Percentiles rank a stretch among this genome's conserved stretches.
Evolutionary conservation across 345 rosid genomes (phyloP).

Genomic region (Brassica napus): Da-Ae NC_063442.1:2915001-2915500

Average conservation of each 20-base stretch:
- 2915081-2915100: constrained; percentile 53
- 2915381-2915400: constrained; percentile 31
- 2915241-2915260: constrained; percentile 22
- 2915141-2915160: constrained; percentile 69
- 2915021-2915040: background rate
- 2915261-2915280: constrained; percentile 47
- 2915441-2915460: constrained; percentile 24
- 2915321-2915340: constrained; percentile 36
- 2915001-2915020: background rate
- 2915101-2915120: constrained; percentile 69
- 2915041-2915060: constrained; percentile 32
- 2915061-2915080: constrained; percentile 35
- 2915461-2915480: constrained; percentile 36
- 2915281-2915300: constrained; percentile 44
- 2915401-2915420: constrained; percentile 37
- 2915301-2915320: constrained; percentile 40
- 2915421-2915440: constrained; percentile 20
- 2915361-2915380: constrained; percentile 16
- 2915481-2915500: background rate
- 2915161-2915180: constrained; percentile 54
- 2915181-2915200: constrained; percentile 52
- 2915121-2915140: constrained; percentile 78
- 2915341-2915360: constrained; percentile 21
- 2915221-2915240: constrained; percentile 31
- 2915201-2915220: constrained; percentile 47